phyloP scores from a whole-genome alignment of 1,284 basidiomycete genomes.

The Trametes hirsuta region DNA sequence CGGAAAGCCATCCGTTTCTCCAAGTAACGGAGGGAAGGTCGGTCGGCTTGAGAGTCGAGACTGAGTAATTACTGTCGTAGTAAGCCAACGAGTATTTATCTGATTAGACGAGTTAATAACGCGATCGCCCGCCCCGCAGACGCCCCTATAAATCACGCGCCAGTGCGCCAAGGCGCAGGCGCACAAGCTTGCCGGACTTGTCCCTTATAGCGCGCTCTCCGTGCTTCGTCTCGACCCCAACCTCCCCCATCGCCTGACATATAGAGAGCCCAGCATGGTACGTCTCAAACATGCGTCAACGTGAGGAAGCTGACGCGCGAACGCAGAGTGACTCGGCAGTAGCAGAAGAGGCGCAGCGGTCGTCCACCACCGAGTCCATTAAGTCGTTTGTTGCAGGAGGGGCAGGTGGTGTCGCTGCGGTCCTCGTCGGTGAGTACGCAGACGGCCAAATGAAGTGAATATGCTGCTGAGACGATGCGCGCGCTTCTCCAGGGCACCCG shows the following conservation, averaged over 20 bases:
- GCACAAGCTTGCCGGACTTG: slow-evolving; percentile 14
- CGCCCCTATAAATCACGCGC: slow-evolving; percentile 19
- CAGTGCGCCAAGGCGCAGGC: slow-evolving; percentile 15
- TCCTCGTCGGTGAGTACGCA: slow-evolving; percentile 77
- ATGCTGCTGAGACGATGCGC: neutral
- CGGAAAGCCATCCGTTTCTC: neutral
- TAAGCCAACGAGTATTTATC: neutral
- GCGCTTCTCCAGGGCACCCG: slow-evolving; percentile 76
- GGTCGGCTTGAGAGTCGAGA: too few relatives aligned
- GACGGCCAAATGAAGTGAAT: neutral
- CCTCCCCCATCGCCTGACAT: neutral
- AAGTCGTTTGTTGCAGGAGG: slow-evolving; percentile 93
- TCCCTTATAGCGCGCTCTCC: slow-evolving; percentile 12
- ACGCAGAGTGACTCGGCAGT: slow-evolving; percentile 30
- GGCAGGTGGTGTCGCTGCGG: slow-evolving; percentile 86
- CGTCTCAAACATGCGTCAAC: neutral
- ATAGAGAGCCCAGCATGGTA: slow-evolving; percentile 28
- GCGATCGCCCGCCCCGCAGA: neutral
- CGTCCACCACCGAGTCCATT: slow-evolving; percentile 58
- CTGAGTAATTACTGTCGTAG: neutral
- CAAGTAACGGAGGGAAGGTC: too few relatives aligned
- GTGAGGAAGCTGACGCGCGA: neutral
- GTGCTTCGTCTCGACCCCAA: slow-evolving; percentile 1
- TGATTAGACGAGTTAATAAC: neutral
- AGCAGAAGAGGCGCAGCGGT: slow-evolving; percentile 30